A percentile compares a stretch with the other conserved stretches of the same genome.
phyloP scores from a whole-genome alignment of 257 asterid genomes.

The Nyctanthes arbortristis region DNA sequence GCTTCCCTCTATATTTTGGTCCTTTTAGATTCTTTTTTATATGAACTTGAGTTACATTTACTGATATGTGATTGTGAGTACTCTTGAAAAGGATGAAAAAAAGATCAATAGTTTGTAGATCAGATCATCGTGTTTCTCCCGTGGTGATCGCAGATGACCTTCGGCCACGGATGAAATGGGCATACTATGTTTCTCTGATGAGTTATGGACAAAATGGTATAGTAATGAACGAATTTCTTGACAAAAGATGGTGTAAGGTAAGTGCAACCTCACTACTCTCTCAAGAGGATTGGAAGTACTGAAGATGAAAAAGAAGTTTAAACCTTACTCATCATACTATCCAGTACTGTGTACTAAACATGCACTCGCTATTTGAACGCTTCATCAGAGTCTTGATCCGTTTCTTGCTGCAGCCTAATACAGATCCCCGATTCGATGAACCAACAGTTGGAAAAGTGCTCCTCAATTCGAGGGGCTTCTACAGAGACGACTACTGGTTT shows the following conservation, averaged over 20 bases:
- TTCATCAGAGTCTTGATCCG: background rate
- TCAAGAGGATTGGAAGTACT: background rate
- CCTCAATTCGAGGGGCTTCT: constrained; percentile 50
- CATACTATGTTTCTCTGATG: too few relatives aligned
- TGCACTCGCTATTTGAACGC: background rate
- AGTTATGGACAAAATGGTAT: too few relatives aligned
- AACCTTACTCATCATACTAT: background rate
- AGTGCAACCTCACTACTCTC: too few relatives aligned
- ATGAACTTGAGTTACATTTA: too few relatives aligned
- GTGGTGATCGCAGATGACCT: too few relatives aligned
- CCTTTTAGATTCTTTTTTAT: background rate
- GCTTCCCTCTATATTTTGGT: background rate
- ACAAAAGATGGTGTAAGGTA: too few relatives aligned
- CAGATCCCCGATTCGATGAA: constrained; percentile 39
- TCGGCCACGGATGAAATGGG: too few relatives aligned
- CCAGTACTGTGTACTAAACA: background rate
- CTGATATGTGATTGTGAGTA: too few relatives aligned
- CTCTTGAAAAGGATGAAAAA: too few relatives aligned
- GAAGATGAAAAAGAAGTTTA: background rate
- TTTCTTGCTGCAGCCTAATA: constrained; percentile 45
- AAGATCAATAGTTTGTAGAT: too few relatives aligned
- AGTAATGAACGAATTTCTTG: too few relatives aligned
- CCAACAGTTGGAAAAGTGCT: constrained; percentile 60
- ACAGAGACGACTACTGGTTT: constrained; percentile 40
- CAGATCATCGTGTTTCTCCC: too few relatives aligned